Percentiles rank a stretch among this genome's conserved stretches.
These are phyloP conservation scores for Mycena olivaceomarginata DNA, from an alignment of 768 basidiomycete genomes.

Conservation along the genomic window DNA sequence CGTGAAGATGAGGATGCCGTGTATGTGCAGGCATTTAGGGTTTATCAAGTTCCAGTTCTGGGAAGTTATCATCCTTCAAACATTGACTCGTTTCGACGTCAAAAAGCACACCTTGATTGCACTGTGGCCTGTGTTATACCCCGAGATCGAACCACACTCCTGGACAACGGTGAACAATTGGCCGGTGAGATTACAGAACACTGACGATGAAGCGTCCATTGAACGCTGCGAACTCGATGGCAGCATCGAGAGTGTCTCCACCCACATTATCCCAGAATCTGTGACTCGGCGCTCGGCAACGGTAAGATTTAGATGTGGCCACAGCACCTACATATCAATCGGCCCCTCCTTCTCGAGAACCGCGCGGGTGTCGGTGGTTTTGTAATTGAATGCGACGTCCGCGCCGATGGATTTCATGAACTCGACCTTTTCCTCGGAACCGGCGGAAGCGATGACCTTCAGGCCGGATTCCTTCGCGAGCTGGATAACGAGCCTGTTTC, in stretches of 20 bases:
- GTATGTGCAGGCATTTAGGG: slow-evolving; percentile 62
- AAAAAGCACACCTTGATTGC: slow-evolving; percentile 51
- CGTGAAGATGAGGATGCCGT: slow-evolving; percentile 61
- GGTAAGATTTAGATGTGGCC: background rate
- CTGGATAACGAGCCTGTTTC: slow-evolving; percentile 66
- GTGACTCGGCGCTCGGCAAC: background rate
- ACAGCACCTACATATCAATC: slow-evolving; percentile 60
- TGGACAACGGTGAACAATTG: slow-evolving; percentile 23
- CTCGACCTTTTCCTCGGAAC: slow-evolving; percentile 82
- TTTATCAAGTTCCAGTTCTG: slow-evolving; percentile 64
- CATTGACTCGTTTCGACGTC: too few relatives aligned
- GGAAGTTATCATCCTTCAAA: background rate
- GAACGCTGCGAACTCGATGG: slow-evolving; percentile 64
- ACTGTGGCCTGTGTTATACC: slow-evolving; percentile 56
- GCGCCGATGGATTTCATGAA: slow-evolving; percentile 59
- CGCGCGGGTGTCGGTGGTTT: too few relatives aligned
- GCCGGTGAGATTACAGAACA: slow-evolving; percentile 38
- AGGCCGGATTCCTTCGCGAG: slow-evolving; percentile 69
- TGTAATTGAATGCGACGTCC: too few relatives aligned
- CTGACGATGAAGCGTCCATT: slow-evolving; percentile 72
- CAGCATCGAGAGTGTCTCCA: slow-evolving; percentile 75
- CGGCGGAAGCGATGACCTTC: slow-evolving; percentile 83
- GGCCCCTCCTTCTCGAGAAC: slow-evolving; percentile 56
- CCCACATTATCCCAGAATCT: slow-evolving; percentile 78
- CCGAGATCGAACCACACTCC: slow-evolving; percentile 64